Conservation (phyloP, 192 early-diverging fungal species). For the Umbelopsis sp. region DNA sequence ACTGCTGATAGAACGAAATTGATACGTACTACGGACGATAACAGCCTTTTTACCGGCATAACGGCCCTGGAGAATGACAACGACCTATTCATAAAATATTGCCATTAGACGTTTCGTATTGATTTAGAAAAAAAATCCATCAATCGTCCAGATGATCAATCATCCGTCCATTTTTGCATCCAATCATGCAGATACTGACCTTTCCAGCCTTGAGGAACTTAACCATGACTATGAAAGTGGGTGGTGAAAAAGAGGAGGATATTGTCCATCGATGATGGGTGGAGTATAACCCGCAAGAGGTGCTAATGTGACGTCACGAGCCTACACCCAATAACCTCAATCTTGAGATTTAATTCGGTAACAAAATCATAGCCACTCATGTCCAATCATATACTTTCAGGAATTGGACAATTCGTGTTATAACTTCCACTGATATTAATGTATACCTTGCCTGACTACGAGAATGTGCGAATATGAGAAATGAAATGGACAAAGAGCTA, state of each 20-base stretch:
- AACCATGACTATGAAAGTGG: conserved; percentile 34
- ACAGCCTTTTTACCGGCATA: conserved; percentile 99
- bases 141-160: conserved; percentile 26
- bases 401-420: too few relatives aligned
- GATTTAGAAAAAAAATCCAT: background rate
- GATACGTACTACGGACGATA: conserved; percentile 80
- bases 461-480: too few relatives aligned
- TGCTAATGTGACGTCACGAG: background rate
- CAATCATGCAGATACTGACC: conserved; percentile 37
- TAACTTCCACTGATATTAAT: too few relatives aligned
- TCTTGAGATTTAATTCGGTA: too few relatives aligned
- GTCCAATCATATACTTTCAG: too few relatives aligned
- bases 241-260: background rate
- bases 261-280: too few relatives aligned
- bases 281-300: background rate
- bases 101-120: background rate
- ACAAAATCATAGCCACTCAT: too few relatives aligned
- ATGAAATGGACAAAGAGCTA: too few relatives aligned
- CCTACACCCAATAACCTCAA: too few relatives aligned
- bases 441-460: too few relatives aligned
- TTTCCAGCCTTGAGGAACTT: conserved; percentile 64
- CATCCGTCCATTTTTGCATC: conserved; percentile 35
- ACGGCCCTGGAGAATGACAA: conserved; percentile 96
- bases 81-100: conserved; percentile 66
- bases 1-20: conserved; percentile 25